Evolutionary conservation across 2,329 filamentous ascomycete species (phyloP).

Genomic region (Penicillium occitanis): DNA sequence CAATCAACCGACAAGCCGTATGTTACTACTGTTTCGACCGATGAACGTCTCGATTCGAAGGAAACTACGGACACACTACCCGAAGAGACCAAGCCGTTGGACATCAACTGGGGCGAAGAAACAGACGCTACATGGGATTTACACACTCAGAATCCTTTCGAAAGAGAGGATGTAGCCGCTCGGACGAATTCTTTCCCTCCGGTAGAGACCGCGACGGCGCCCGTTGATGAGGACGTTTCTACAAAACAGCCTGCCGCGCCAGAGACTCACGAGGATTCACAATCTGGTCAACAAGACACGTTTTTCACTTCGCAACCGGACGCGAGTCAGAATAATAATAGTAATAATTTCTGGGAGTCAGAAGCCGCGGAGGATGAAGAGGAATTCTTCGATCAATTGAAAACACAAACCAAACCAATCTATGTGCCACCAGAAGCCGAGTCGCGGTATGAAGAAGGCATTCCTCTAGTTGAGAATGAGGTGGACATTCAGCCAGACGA

Average conservation of each 20-base stretch:
- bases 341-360: constrained; percentile 46
- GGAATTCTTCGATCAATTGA: constrained; percentile 62
- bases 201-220: not conserved
- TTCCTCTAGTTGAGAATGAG: constrained; percentile 58
- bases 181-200: constrained; percentile 25
- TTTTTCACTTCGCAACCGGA: constrained; percentile 20
- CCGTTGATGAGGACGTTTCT: not conserved
- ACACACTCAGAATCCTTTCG: constrained; percentile 20
- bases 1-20: not conserved
- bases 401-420: constrained; percentile 42
- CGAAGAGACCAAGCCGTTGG: constrained; percentile 5
- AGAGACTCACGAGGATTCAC: not conserved
- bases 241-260: not conserved
- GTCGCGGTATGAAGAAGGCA: constrained; percentile 67
- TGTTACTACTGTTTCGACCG: not conserved
- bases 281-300: not conserved
- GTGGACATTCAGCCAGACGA: constrained; percentile 24
- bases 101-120: constrained; percentile 18
- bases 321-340: constrained; percentile 21
- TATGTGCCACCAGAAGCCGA: constrained; percentile 47
- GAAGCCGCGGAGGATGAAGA: constrained; percentile 52
- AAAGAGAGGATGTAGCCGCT: constrained; percentile 20
- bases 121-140: constrained; percentile 8
- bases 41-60: not conserved
- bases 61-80: not conserved